Base-by-base conservation (phyloP, 768 basidiomycete genomes). In the Agaricus bisporus region DNA sequence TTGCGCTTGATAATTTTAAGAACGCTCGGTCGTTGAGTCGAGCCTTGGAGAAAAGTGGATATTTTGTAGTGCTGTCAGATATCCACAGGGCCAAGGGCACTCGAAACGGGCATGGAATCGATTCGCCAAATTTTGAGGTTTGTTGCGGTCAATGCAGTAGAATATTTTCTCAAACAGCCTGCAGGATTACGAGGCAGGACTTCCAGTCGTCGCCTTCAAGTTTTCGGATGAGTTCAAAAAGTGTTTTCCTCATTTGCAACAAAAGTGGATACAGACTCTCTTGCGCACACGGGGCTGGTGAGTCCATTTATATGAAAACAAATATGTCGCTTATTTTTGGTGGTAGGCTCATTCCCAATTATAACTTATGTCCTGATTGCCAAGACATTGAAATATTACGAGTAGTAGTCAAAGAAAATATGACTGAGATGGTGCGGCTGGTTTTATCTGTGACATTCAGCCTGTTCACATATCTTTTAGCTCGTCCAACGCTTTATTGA, bases 141-240 rank as follows among this genome's bases (percentile, higher is more conserved):
- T 20, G 66, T 49, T 4, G 20, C 42, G 37, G 32, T 7, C 35
- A 51, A 41, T 59, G 57, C 36, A 52, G 48, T 36, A 60, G 60
- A 25, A 56, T 26, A 54, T 41, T 8, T 32, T 18, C 58, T 63
- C 36, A 59, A 41, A 5, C 54, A 38, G n/a, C 18, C 36, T 25
- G 0, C 51, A 77, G 76, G 70, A 59, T 12, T 88, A 85, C 61
- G 66, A 72, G 11, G 74, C 80, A 1, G 82, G 82, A 0, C 68
- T 88, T 8, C 86, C 85, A 7, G 84, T 87, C 3, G 83, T 86
- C 5, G 70, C 81, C 0, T 88, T 86, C 76, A 73, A 76, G 49
- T 77, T 87, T 66, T 76, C 76, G 0, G 80, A 85, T 57, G 66
- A 72, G 17, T 80, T 85, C 69, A 71, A 76, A 63, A 53, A 74